Conservation (phyloP, 148 eudicot species). For the Nepenthes mirabilis region DNA sequence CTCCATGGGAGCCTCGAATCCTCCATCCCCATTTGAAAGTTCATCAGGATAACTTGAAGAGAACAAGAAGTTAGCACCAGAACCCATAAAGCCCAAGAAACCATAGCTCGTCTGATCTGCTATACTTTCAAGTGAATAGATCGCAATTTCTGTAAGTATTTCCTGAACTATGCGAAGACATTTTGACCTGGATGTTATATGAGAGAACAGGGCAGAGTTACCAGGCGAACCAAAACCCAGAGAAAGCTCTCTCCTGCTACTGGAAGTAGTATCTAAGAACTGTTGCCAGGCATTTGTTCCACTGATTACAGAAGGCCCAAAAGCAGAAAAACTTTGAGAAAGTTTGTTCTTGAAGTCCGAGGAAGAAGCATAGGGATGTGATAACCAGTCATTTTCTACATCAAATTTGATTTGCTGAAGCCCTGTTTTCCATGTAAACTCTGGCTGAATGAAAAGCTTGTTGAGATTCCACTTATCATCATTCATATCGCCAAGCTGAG, state of each 20-base stretch:
- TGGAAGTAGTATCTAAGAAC: constrained; percentile 18
- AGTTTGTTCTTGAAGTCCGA: constrained; percentile 35
- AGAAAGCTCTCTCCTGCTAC: constrained; percentile 29
- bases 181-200: constrained; percentile 33
- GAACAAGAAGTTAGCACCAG: constrained; percentile 8
- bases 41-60: constrained; percentile 17
- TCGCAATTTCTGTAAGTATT: constrained; percentile 60
- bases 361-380: constrained; percentile 23
- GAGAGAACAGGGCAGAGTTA: constrained; percentile 23
- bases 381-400: constrained; percentile 24
- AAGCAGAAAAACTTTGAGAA: constrained; percentile 48
- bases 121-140: constrained; percentile 35
- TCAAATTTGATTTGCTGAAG: constrained; percentile 17
- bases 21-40: constrained; percentile 15
- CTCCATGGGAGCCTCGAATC: constrained; percentile 14
- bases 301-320: constrained; percentile 24
- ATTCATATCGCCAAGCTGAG: constrained; percentile 16
- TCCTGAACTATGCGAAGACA: constrained; percentile 53
- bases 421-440: constrained; percentile 21
- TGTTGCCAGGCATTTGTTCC: constrained; percentile 1
- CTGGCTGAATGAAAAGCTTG: constrained; percentile 20
- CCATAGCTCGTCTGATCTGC: constrained; percentile 15
- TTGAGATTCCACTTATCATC: constrained; percentile 31
- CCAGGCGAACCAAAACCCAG: constrained; percentile 19
- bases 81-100: constrained; percentile 6